These are phyloP conservation scores for Nyssa sinensis DNA, from an alignment of 148 eudicot species.

Conservation along the genomic window DNA sequence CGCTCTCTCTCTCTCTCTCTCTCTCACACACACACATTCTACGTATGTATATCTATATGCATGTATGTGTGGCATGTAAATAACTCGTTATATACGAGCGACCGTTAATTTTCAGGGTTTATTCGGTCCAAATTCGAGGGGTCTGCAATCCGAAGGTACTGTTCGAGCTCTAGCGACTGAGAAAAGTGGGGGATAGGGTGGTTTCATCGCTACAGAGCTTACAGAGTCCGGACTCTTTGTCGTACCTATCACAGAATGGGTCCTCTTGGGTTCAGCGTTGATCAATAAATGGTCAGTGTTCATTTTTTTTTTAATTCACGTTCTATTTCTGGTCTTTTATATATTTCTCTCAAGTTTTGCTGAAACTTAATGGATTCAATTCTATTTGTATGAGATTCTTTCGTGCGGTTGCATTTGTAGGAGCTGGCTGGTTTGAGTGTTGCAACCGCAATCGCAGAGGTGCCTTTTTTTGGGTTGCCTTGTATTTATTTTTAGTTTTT, in stretches of 20 bases:
- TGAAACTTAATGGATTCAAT: too few species aligned
- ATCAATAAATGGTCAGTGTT: slow-evolving; percentile 71
- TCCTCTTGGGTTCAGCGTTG: slow-evolving; percentile 88
- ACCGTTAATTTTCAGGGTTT: slow-evolving; percentile 43
- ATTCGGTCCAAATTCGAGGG: slow-evolving; percentile 31
- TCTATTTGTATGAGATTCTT: too few species aligned
- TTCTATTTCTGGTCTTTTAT: neutral
- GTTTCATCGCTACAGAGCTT: slow-evolving; percentile 21
- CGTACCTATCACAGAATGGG: slow-evolving; percentile 86
- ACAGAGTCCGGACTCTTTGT: slow-evolving; percentile 43
- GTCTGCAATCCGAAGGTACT: slow-evolving; percentile 29
- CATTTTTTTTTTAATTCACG: too few species aligned
- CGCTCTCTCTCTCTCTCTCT: slow-evolving; percentile 6
- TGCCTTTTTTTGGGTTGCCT: slow-evolving; percentile 16
- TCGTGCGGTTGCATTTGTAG: slow-evolving; percentile 32
- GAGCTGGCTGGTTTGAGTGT: slow-evolving; percentile 98
- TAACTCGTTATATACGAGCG: neutral
- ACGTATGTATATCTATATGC: neutral
- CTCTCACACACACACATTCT: too few species aligned
- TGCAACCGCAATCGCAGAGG: slow-evolving; percentile 93
- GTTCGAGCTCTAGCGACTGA: slow-evolving; percentile 22
- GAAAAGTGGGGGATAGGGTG: slow-evolving; percentile 29
- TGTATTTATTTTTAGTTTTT: too few species aligned
- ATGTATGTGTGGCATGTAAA: neutral
- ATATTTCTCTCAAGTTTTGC: neutral